Evolutionary conservation across 2,329 filamentous ascomycete genomes (phyloP).

Genomic region (Calonectria crousiana): DNA sequence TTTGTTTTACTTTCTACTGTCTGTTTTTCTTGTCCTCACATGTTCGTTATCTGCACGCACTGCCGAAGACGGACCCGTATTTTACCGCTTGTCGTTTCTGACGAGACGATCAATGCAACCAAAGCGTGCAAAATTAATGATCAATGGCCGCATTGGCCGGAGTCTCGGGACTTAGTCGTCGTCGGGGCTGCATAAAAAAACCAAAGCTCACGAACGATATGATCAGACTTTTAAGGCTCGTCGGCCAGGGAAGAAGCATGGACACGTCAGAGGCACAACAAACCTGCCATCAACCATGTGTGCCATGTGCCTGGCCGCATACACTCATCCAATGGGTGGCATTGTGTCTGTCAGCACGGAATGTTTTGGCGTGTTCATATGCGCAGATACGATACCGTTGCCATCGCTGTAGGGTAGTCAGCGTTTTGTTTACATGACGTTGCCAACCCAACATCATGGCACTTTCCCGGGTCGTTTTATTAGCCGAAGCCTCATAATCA

Average conservation of each 20-base stretch:
- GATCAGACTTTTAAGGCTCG: constrained; percentile 16
- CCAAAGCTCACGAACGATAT: constrained; percentile 25
- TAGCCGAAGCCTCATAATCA: not conserved
- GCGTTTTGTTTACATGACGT: constrained; percentile 19
- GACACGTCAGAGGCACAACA: constrained; percentile 22
- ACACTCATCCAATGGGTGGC: not conserved
- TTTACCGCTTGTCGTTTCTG: not conserved
- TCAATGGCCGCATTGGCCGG: not conserved
- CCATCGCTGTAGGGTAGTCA: not conserved
- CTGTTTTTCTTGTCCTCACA: not conserved
- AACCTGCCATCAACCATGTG: not conserved
- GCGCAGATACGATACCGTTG: not conserved
- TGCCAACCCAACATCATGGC: constrained; percentile 1
- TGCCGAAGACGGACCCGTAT: not conserved
- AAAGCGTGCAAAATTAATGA: constrained; percentile 6
- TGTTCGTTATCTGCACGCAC: not conserved
- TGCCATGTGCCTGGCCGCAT: not conserved
- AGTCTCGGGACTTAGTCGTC: constrained; percentile 6
- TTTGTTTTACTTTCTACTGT: not conserved
- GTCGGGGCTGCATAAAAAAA: constrained; percentile 20
- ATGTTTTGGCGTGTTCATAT: not conserved
- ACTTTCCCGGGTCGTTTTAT: not conserved
- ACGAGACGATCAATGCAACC: constrained; percentile 16
- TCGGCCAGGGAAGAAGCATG: constrained; percentile 13
- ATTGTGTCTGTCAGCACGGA: not conserved